Percentiles rank a stretch among this genome's conserved stretches.
These are phyloP conservation scores for Trichoderma gracile DNA, from an alignment of 2,329 filamentous ascomycete genomes.

Conservation along the genomic window DNA sequence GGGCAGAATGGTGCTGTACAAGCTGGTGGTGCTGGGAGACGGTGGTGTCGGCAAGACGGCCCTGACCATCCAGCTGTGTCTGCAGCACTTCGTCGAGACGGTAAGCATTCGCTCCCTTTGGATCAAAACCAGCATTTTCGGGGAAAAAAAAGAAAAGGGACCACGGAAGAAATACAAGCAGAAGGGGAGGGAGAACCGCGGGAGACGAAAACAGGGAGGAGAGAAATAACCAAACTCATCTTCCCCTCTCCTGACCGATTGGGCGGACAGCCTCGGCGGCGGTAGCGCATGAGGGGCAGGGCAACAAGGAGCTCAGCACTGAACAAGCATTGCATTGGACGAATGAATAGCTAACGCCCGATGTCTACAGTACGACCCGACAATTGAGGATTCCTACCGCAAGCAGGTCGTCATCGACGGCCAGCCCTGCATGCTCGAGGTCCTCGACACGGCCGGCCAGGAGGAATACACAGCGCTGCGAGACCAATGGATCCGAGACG, in stretches of 20 bases:
- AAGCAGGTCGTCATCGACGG: conserved; percentile 92
- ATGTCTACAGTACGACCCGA: conserved; percentile 70
- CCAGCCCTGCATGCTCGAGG: conserved; percentile 95
- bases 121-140: background rate
- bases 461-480: conserved; percentile 97
- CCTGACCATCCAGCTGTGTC: conserved; percentile 91
- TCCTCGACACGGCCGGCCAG: conserved; percentile 94
- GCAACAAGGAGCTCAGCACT: background rate
- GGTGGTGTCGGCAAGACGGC: conserved; percentile 94
- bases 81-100: conserved; percentile 98
- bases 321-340: background rate
- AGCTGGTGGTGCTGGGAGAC: conserved; percentile 91
- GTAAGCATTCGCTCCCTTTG: conserved; percentile 45
- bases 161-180: background rate
- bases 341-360: conserved; percentile 13
- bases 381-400: conserved; percentile 84
- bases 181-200: background rate
- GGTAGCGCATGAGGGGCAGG: conserved; percentile 22
- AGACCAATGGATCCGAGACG: conserved; percentile 98
- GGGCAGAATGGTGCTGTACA: conserved; percentile 94
- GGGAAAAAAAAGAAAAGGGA: no score
- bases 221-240: background rate
- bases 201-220: background rate
- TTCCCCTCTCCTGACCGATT: conserved; percentile 21
- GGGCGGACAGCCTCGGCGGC: conserved; percentile 4